Base-by-base conservation (phyloP, 2,329 filamentous ascomycete genomes). In the Neofusicoccum ribis region DNA sequence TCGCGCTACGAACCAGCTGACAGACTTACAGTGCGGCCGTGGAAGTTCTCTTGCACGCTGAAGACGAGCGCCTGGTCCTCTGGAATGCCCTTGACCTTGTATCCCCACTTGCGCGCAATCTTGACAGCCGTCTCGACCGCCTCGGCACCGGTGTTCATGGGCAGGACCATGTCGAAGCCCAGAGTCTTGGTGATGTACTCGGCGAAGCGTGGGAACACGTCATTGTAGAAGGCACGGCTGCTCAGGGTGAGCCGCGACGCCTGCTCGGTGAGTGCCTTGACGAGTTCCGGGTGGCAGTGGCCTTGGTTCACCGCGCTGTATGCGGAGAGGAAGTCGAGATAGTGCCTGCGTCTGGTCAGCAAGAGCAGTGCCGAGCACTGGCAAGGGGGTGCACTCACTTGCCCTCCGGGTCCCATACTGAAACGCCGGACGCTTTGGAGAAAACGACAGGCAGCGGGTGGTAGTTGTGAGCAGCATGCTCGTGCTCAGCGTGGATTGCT, bases 291-390 rank as follows among this genome's bases (percentile, higher is more conserved):
- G 81, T 99, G 94, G 81, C 94, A 98, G 80, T 99, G 94, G 68
- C 94, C 94, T 81, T 98, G 94, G 83, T 98, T 98, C 76, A 98
- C 93, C 68, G 95, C 95, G 71, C 91, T 96, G 85, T 99, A 99
- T 70, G 95, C 95, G 52, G 94, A 98, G 70, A 99, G 88, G 82
- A 97, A 99, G 82, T 99, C 95, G 73, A 98, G 88, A 80, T 99
- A 98, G 78, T 97, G 89, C 72, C 56, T 65, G 46, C 5, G 39
- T 4, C 6, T 43, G 15, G 54, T 66, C 17, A 66, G 66, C 47
- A 8, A 34, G 9, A 5, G 31, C 20, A 12, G 8, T 3, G 5
- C 11, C 3, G 17, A 50, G 39, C 5, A 12, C 37, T 15, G 23
- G 39, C 8, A 27, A 31, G 27, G 37, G 12, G 17, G 34, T 20